A percentile compares a stretch with the other conserved stretches of the same genome.
Evolutionary conservation across 805 yeast species (phyloP).

Genomic region (Teunomyces barrocoloradensis): DNA sequence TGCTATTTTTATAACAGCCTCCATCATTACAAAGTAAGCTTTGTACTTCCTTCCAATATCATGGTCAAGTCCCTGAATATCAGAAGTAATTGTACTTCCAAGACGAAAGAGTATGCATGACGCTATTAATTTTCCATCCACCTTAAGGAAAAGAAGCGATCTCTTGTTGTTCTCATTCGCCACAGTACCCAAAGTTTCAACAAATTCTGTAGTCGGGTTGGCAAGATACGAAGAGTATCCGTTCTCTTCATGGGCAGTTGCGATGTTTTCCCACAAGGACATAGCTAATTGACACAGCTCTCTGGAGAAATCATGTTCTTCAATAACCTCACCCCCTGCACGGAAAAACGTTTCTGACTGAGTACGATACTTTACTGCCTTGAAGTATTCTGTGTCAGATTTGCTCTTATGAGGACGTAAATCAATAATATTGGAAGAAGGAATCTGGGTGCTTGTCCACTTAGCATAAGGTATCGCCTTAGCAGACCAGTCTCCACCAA

Average conservation of each 20-base stretch:
- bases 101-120: slow-evolving; percentile 41
- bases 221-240: slow-evolving; percentile 38
- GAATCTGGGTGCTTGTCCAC: slow-evolving; percentile 34
- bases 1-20: slow-evolving; percentile 41
- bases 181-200: slow-evolving; percentile 26
- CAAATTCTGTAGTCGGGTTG: slow-evolving; percentile 29
- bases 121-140: slow-evolving; percentile 34
- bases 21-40: slow-evolving; percentile 49
- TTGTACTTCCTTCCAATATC: slow-evolving; percentile 36
- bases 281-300: slow-evolving; percentile 30
- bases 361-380: slow-evolving; percentile 39
- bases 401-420: slow-evolving; percentile 31
- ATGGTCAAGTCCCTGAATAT: slow-evolving; percentile 43
- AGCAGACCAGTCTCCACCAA: slow-evolving; percentile 28
- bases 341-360: slow-evolving; percentile 32
- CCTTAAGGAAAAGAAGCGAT: slow-evolving; percentile 36
- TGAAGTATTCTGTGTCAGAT: slow-evolving; percentile 32
- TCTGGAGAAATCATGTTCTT: slow-evolving; percentile 26
- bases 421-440: slow-evolving; percentile 41
- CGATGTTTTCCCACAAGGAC: slow-evolving; percentile 38
- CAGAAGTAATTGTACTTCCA: slow-evolving; percentile 45
- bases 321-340: slow-evolving; percentile 35
- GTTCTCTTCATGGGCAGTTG: slow-evolving; percentile 30
- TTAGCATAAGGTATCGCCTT: slow-evolving; percentile 34
- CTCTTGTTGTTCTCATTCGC: slow-evolving; percentile 22